Percentiles rank a stretch among this genome's conserved stretches.
Evolutionary conservation across 179 eudicot genomes (phyloP).

Genomic region (Pouteria campechiana): DNA sequence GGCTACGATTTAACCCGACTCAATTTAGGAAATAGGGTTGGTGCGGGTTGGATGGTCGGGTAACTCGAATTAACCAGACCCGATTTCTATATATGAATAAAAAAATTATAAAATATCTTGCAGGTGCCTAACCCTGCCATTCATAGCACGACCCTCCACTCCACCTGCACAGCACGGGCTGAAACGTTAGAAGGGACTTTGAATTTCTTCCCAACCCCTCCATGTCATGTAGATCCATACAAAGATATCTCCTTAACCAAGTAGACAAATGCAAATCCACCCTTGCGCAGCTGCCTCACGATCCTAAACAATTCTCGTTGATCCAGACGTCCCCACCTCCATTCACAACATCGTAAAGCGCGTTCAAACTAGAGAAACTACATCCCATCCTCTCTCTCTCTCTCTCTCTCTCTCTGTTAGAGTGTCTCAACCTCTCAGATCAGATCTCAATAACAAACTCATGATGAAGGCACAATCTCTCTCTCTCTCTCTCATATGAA

Average conservation of each 20-base stretch:
- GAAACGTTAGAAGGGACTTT: constrained; percentile 75
- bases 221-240: constrained; percentile 34
- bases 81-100: no score
- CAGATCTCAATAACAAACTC: no score
- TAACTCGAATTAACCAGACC: no score
- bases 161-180: no score
- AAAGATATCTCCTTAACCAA: constrained; percentile 75
- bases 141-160: no score
- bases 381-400: constrained; percentile 56
- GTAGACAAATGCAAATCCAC: constrained; percentile 78
- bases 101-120: no score
- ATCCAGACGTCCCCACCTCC: constrained; percentile 97
- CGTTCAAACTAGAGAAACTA: constrained; percentile 81
- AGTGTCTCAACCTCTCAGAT: not conserved
- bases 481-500: not conserved
- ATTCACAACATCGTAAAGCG: constrained; percentile 74
- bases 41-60: no score
- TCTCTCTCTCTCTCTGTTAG: not conserved
- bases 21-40: no score
- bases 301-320: constrained; percentile 75
- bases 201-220: constrained; percentile 49
- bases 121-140: no score
- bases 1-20: no score
- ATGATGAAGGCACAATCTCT: no score
- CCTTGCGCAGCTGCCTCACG: constrained; percentile 81